Base-by-base conservation (phyloP, 176 grass and related monocot species). In the Carex littledalei region DNA sequence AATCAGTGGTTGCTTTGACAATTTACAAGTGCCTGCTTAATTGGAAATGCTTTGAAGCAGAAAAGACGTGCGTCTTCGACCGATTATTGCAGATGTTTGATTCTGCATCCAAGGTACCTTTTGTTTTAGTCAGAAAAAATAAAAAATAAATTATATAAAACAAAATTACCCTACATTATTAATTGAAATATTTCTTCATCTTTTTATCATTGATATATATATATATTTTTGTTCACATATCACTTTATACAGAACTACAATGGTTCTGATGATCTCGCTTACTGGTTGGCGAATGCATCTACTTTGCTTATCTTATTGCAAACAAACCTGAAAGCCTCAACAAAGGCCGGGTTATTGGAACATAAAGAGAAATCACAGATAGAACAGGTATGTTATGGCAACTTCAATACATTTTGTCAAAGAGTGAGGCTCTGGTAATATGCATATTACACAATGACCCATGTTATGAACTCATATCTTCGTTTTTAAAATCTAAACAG, bases 11-110 rank as follows among this genome's bases (percentile, higher is more conserved):
- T 92, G 95, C 91, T 81, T 74, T 98, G 41, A 92, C 91, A 54
- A 92, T 98, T 72, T 98, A 98, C 68, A 92, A 98, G 81, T 98
- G 91, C 89, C 91, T 98, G 84, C 85, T 98, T 78, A 91, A 98
- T 32, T 98, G 95, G 95, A 98, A 95, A 83, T 78, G 88, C 49
- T 98, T 98, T 84, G 89, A 98, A 89, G 88, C 91, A 84, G 96
- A 98, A 80, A 98, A 92, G 80, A 98, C 93, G 67, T 91, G 71
- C 85, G 91, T 92, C 86, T 98, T 98, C 84, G 91, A 98, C 62
- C 87, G 67, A 29, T 84, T 98, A 85, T 86, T 94, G 80, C 93
- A 95, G 86, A 95, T 98, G 80, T 88, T 95, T 87, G 93, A 93
- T 87, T 92, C 96, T 4, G 91, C 90, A n/a, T 88, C 93, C 77